Evolutionary conservation across 805 yeast species (phyloP).

Genomic region (Metschnikowia orientalis): DNA sequence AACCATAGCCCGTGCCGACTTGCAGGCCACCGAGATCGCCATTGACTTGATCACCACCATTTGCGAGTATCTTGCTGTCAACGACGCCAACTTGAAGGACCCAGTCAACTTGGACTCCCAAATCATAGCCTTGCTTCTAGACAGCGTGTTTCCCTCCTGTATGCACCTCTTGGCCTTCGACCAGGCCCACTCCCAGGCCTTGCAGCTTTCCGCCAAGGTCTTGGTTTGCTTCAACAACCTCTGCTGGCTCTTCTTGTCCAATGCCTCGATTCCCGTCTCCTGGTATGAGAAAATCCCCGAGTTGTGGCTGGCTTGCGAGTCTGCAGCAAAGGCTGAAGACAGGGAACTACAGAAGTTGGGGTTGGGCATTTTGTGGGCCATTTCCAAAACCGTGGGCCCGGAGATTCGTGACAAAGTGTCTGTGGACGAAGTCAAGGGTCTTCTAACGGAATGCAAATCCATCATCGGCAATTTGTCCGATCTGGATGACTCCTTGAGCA

Average conservation of each 20-base stretch:
- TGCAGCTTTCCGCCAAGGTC: slow-evolving; percentile 49
- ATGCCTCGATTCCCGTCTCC: slow-evolving; percentile 27
- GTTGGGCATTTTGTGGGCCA: slow-evolving; percentile 36
- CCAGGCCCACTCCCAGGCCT: slow-evolving; percentile 21
- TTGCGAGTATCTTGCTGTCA: slow-evolving; percentile 51
- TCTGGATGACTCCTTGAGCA: slow-evolving; percentile 17
- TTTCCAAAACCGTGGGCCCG: slow-evolving; percentile 34
- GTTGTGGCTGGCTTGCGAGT: slow-evolving; percentile 29
- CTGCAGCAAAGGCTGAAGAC: slow-evolving; percentile 14
- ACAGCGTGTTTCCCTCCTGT: slow-evolving; percentile 27
- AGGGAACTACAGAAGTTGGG: slow-evolving; percentile 28
- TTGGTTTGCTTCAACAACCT: slow-evolving; percentile 69
- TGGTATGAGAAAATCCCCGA: slow-evolving; percentile 34
- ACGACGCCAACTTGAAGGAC: slow-evolving; percentile 21
- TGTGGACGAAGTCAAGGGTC: slow-evolving; percentile 22
- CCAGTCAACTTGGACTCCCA: slow-evolving; percentile 21
- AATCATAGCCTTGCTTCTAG: slow-evolving; percentile 20
- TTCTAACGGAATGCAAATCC: slow-evolving; percentile 21
- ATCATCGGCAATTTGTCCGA: slow-evolving; percentile 14
- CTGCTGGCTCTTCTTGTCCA: slow-evolving; percentile 49
- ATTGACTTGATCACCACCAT: slow-evolving; percentile 75
- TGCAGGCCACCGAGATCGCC: slow-evolving; percentile 64
- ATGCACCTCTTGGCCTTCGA: slow-evolving; percentile 37
- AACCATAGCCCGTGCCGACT: slow-evolving; percentile 43
- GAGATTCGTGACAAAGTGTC: slow-evolving; percentile 25